Evolutionary conservation across 2,329 filamentous ascomycete species (phyloP), one percentile per base, ranked within the genome.

Genomic region (Akanthomyces dipterigenus): DNA sequence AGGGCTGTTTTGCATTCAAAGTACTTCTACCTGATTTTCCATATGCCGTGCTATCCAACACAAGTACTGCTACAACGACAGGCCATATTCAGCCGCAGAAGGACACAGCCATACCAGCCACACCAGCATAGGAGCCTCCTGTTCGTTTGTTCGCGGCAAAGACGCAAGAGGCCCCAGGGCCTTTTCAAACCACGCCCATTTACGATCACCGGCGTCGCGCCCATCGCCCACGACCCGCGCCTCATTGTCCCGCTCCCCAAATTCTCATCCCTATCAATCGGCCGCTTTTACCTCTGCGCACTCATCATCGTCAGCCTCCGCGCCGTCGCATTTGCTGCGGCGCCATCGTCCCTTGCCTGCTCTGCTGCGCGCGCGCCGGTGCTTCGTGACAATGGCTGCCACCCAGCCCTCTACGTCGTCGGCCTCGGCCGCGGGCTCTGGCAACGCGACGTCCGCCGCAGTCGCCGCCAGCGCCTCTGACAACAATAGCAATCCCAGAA

Each of bases 371-470:
- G 46, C 57, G 69, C 70, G 70, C 64, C 65, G 65, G 66, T 65
- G 67, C 65, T 67, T 67, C 66, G 65, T 68, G 65, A 70, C 65
- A 68, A 81, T 81, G 78, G 78, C 79, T 65, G 72, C 45, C 45
- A 50, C 75, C 63, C 76, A 76, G 68, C 73, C 73, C 64, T 74
- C 77, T 66, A 69, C 73, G 64, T 71, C 66, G 61, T 63, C 71
- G 67, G 67, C 66, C 62, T 64, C 70, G 55, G 70, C 70, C 64
- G 70, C 70, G 64, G 73, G 70, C 65, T 67, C 70, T 62, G 68
- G 67, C 36, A 67, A 70, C 54, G 69, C 71, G 59, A 67, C 72
- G 26, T 67, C 72, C 54, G 68, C 66, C 20, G 62, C 69, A 46
- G 45, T 9, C 56, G 38, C 34, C n/a, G 34, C 28, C 48, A 59